A percentile compares a stretch with the other conserved stretches of the same genome.
These are phyloP conservation scores for Trypanosoma platydactyli DNA, from an alignment of 208 protist genomes.

Conservation along the genomic window DNA sequence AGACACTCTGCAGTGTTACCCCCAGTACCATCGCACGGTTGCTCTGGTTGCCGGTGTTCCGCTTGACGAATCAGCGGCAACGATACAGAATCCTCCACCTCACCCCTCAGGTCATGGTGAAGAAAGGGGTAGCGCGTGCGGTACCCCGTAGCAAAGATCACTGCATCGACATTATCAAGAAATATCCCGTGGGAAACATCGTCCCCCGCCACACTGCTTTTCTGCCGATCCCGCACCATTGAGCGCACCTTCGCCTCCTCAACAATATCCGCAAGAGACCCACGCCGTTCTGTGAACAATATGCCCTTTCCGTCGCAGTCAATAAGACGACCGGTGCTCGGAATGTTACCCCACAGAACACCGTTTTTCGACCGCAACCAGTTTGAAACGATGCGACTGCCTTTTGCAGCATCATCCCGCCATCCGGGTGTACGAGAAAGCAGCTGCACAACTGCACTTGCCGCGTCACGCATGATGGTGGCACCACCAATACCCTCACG, in stretches of 20 bases:
- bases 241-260: conserved; percentile 30
- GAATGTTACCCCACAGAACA: conserved; percentile 31
- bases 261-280: conserved; percentile 33
- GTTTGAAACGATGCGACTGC: conserved; percentile 47
- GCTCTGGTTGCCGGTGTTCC: neutral
- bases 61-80: conserved; percentile 14
- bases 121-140: conserved; percentile 76
- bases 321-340: conserved; percentile 44
- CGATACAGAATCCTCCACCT: conserved; percentile 44
- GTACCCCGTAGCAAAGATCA: conserved; percentile 86
- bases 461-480: conserved; percentile 31
- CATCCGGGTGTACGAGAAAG: conserved; percentile 44
- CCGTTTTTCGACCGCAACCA: conserved; percentile 57
- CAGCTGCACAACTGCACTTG: conserved; percentile 33
- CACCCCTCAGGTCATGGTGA: conserved; percentile 49
- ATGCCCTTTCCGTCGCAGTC: conserved; percentile 49
- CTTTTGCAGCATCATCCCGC: conserved; percentile 44
- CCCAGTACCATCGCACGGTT: neutral
- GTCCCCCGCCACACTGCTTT: neutral
- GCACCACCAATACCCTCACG: neutral
- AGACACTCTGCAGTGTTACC: neutral
- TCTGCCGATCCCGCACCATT: conserved; percentile 1
- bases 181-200: conserved; percentile 33
- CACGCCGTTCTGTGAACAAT: conserved; percentile 34
- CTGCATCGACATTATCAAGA: conserved; percentile 71